Conservation (phyloP, 495 filamentous ascomycete genomes). For the Penicillium longicatenatum region DNA sequence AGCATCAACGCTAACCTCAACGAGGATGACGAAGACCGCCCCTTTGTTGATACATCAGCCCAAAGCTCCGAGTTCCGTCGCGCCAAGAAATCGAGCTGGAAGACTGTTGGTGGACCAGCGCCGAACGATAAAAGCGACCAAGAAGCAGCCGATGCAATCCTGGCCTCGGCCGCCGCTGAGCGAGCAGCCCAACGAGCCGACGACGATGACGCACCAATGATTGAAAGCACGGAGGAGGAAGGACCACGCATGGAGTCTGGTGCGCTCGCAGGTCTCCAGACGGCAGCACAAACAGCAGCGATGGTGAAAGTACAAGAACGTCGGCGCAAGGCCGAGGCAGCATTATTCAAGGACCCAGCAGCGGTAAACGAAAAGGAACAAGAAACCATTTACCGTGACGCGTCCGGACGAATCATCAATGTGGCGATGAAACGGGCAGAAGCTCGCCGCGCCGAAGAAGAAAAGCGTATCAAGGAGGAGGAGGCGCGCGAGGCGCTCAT, state of each 20-base stretch:
- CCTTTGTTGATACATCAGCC: conserved; percentile 50
- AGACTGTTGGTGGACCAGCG: conserved; percentile 56
- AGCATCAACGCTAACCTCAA: conserved; percentile 33
- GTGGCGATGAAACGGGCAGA: conserved; percentile 88
- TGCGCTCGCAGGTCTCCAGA: conserved; percentile 83
- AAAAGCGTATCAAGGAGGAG: conserved; percentile 63
- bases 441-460: conserved; percentile 69
- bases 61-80: conserved; percentile 71
- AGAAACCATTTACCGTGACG: conserved; percentile 93
- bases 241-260: conserved; percentile 74
- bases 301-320: conserved; percentile 76
- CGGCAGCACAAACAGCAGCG: conserved; percentile 69
- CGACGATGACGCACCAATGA: conserved; percentile 48
- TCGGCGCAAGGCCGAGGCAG: conserved; percentile 43
- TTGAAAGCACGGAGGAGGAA: conserved; percentile 32
- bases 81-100: conserved; percentile 78
- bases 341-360: conserved; percentile 39
- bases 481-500: conserved; percentile 65
- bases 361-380: conserved; percentile 45
- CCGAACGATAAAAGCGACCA: conserved; percentile 51
- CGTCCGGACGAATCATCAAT: conserved; percentile 87
- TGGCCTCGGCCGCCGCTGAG: conserved; percentile 72
- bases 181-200: conserved; percentile 43
- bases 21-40: conserved; percentile 48
- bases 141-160: conserved; percentile 78